These are phyloP conservation scores for Chalaropsis thielavioides DNA, from an alignment of 2,329 filamentous ascomycete genomes.

Conservation along the genomic window DNA sequence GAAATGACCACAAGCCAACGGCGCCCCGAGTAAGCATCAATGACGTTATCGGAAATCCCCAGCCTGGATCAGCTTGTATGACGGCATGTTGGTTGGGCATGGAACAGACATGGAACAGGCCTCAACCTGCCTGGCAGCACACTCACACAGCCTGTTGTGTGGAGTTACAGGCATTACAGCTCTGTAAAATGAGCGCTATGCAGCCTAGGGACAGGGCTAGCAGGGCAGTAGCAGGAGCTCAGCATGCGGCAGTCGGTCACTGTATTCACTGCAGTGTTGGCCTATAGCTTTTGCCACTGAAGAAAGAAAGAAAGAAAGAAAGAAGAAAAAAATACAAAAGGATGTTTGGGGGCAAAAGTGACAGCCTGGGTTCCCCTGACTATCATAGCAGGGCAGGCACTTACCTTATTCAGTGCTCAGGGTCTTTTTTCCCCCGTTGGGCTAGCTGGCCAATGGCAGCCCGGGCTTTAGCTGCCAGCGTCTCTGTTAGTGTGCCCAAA, in stretches of 20 bases:
- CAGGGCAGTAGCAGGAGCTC: background rate
- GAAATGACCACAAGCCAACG: background rate
- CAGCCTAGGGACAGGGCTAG: background rate
- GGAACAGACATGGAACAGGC: background rate
- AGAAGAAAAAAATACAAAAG: background rate
- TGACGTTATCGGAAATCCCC: background rate
- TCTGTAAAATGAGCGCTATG: background rate
- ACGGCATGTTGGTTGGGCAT: background rate
- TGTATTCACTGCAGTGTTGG: too few relatives aligned
- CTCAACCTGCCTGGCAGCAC: background rate
- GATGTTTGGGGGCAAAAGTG: background rate
- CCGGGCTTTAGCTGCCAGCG: background rate
- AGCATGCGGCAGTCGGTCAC: too few relatives aligned
- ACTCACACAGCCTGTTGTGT: background rate
- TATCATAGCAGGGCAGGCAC: background rate
- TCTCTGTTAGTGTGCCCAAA: background rate
- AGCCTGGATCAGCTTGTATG: background rate
- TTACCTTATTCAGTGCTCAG: background rate
- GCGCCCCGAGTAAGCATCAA: background rate
- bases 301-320: background rate
- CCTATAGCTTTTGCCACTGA: background rate
- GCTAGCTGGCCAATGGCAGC: background rate
- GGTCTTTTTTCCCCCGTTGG: background rate
- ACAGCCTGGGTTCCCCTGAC: conserved; percentile 5
- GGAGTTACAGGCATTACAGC: background rate